Evolutionary conservation across 2,329 filamentous ascomycete genomes (phyloP).

Genomic region (Raffaelea albimanens): DNA sequence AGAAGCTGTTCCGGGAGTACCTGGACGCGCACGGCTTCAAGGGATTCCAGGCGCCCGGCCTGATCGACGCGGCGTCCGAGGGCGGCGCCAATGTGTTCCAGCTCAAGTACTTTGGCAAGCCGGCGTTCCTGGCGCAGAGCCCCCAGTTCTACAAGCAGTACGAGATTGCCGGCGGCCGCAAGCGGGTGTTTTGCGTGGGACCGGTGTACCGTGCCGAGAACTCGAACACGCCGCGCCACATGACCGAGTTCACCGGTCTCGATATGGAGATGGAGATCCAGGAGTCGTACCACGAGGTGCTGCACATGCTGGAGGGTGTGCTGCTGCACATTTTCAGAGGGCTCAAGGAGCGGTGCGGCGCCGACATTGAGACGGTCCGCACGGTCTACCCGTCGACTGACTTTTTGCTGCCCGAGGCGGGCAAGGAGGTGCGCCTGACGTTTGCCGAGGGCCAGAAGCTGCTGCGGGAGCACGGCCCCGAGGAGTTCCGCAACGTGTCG

Average conservation of each 20-base stretch:
- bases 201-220: conserved; percentile 83
- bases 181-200: conserved; percentile 69
- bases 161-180: conserved; percentile 68
- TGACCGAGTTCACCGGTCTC: conserved; percentile 83
- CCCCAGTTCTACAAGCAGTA: conserved; percentile 86
- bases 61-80: conserved; percentile 85
- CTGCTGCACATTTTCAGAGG: conserved; percentile 72
- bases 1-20: conserved; percentile 42
- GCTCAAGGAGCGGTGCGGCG: conserved; percentile 55
- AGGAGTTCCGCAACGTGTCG: conserved; percentile 55
- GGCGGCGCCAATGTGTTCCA: conserved; percentile 88
- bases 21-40: conserved; percentile 66
- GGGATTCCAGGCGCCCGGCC: conserved; percentile 79
- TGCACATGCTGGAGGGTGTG: conserved; percentile 61
- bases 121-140: conserved; percentile 70
- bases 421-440: conserved; percentile 66
- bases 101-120: conserved; percentile 78
- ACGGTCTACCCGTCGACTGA: conserved; percentile 67
- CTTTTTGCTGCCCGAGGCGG: conserved; percentile 64
- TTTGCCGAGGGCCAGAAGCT: conserved; percentile 73
- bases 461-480: conserved; percentile 62
- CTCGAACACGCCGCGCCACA: conserved; percentile 73
- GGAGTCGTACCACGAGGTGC: conserved; percentile 67
- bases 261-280: conserved; percentile 88
- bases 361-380: conserved; percentile 64